Percentiles rank a stretch among this genome's conserved stretches.
phyloP scores from a whole-genome alignment of 176 grass and related monocot genomes.

The Musa itinerans region DNA sequence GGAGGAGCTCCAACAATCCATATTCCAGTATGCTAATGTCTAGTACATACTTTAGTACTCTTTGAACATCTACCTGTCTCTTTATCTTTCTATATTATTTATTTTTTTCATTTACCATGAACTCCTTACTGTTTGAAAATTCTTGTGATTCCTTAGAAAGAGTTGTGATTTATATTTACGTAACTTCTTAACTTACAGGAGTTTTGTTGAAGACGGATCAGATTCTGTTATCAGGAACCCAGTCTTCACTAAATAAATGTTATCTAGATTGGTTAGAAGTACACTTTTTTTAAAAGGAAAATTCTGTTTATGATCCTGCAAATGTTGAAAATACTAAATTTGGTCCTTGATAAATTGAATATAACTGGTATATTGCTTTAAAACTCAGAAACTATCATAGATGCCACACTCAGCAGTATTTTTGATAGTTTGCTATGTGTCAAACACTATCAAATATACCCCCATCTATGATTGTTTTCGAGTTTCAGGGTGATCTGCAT shows the following conservation, averaged over 20 bases:
- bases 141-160: not conserved
- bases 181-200: not conserved
- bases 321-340: not conserved
- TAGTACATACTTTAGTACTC: not conserved
- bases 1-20: conserved; percentile 86
- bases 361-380: not conserved
- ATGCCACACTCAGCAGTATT: not conserved
- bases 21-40: conserved; percentile 66
- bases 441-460: not conserved
- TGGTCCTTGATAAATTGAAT: not conserved
- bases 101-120: too few species aligned
- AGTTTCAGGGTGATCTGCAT: too few species aligned
- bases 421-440: not conserved
- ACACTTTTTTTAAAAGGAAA: not conserved
- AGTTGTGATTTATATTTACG: not conserved
- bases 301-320: not conserved
- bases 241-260: not conserved
- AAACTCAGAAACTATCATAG: not conserved
- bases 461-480: too few species aligned
- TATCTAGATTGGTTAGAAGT: not conserved
- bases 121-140: not conserved
- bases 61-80: too few species aligned
- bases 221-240: too few species aligned
- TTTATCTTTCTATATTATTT: not conserved
- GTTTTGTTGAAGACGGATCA: not conserved